Percentiles rank a stretch among this genome's conserved stretches.
phyloP scores from a whole-genome alignment of 1,139 yeast genomes.

The Candida sojae region DNA sequence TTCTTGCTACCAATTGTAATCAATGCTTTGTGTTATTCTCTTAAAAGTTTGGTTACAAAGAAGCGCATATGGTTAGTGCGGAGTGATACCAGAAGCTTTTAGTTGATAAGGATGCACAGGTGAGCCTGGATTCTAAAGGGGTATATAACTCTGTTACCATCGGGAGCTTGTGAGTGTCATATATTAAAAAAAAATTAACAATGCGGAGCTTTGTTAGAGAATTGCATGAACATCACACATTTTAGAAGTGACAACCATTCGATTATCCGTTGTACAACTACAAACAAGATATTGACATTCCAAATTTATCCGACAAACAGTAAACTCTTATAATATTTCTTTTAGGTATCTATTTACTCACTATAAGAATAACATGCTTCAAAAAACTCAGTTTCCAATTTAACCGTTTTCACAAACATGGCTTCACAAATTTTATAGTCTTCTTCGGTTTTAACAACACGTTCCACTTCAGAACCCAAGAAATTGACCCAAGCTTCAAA shows the following conservation, averaged over 20 bases:
- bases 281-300: too few species aligned
- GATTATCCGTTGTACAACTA: too few species aligned
- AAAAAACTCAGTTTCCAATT: conserved; percentile 47
- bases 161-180: too few species aligned
- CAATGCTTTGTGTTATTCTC: neutral
- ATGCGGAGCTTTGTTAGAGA: too few species aligned
- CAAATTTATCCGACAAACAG: neutral
- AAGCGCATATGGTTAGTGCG: neutral
- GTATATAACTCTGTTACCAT: too few species aligned
- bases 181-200: too few species aligned
- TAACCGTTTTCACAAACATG: conserved; percentile 34
- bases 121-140: too few species aligned
- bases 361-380: conserved; percentile 42
- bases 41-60: conserved; percentile 1
- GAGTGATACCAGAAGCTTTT: too few species aligned
- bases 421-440: conserved; percentile 25
- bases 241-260: too few species aligned
- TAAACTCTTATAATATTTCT: neutral
- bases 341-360: neutral
- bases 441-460: conserved; percentile 24
- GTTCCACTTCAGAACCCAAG: conserved; percentile 43
- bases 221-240: too few species aligned
- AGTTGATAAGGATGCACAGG: too few species aligned
- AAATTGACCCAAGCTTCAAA: conserved; percentile 51
- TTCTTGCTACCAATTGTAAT: too few species aligned